Evolutionary conservation across 2,329 filamentous ascomycete genomes (phyloP), one percentile per base, ranked within the genome.

Genomic region (Coniochaeta hoffmannii): DNA sequence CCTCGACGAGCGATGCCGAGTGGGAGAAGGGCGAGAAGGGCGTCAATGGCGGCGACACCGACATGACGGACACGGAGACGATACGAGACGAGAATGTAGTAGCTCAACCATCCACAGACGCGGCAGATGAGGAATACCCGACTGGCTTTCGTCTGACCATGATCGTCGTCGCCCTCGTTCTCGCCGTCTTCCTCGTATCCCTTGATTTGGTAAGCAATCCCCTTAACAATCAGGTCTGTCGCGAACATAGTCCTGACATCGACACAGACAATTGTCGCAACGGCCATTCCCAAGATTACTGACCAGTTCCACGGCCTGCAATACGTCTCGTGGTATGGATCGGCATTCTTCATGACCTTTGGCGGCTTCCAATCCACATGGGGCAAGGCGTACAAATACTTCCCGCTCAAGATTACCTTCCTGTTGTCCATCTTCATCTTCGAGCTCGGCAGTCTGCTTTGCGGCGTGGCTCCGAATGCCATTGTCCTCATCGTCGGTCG

Each of bases 371-470:
- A 53, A 32, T 53, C 50, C 4, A 36, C 50, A n/a, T 53, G 50
- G 50, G 50, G 50, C 32, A 53, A 53, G 28, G 50, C 50, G 17
- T 53, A 53, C 50, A 53, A 53, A 22, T 53, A 53, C 50, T 53
- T 53, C 50, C 34, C 34, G 17, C 50, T 53, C 50, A 53, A 53
- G 50, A 38, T 24, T 19, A 53, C 31, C 50, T 53, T 53, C 34
- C 50, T 53, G 14, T 19, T 53, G 10, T 28, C 50, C 31, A 36
- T 53, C 34, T 53, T 53, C 50, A 30, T 53, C 50, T 53, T 53
- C 50, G 50, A 53, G 17, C 31, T 53, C 34, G 50, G 50, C 50
- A 53, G 50, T 30, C 32, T 53, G 32, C 19, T 38, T 14, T 53
- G 50, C 34, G 50, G 31, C 24, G 50, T 53, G 2, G 50, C 50